A percentile compares a stretch with the other conserved stretches of the same genome.
phyloP scores from a whole-genome alignment of 768 basidiomycete genomes.

The Clathrus columnatus region DNA sequence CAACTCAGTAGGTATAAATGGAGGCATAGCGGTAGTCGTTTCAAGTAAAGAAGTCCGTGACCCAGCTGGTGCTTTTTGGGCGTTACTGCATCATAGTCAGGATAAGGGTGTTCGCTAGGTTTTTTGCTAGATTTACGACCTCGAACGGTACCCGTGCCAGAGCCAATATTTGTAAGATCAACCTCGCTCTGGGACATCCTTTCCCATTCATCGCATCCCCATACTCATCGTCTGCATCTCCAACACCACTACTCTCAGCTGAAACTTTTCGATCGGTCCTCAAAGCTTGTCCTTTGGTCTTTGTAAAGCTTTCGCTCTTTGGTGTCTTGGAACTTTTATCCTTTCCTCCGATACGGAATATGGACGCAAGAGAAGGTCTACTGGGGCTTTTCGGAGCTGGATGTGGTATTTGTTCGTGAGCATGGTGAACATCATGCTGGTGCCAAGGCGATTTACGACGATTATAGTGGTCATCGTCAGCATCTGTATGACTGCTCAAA shows the following conservation, averaged over 20 bases:
- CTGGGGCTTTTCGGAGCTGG: constrained; percentile 45
- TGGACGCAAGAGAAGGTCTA: constrained; percentile 72
- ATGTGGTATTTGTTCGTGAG: constrained; percentile 13
- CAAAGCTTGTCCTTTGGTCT: neutral
- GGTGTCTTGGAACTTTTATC: constrained; percentile 26
- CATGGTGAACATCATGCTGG: constrained; percentile 12
- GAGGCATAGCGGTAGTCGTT: neutral
- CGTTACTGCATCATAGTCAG: constrained; percentile 21
- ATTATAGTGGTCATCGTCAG: constrained; percentile 9
- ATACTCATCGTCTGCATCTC: constrained; percentile 24
- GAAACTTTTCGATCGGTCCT: constrained; percentile 20
- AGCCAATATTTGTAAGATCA: constrained; percentile 32
- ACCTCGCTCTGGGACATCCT: constrained; percentile 57
- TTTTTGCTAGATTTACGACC: constrained; percentile 19
- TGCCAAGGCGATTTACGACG: constrained; percentile 10
- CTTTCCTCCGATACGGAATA: constrained; percentile 64
- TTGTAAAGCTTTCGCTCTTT: neutral
- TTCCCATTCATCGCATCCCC: constrained; percentile 56
- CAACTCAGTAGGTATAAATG: constrained; percentile 12
- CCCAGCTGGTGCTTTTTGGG: constrained; percentile 37
- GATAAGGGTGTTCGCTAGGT: neutral
- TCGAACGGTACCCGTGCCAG: constrained; percentile 33
- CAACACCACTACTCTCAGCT: constrained; percentile 21
- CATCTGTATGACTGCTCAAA: neutral
- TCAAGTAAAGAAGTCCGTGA: constrained; percentile 40